Evolutionary conservation across 257 asterid species (phyloP), one percentile per base, ranked within the genome.

Genomic region (Solanum clarkiae): DNA sequence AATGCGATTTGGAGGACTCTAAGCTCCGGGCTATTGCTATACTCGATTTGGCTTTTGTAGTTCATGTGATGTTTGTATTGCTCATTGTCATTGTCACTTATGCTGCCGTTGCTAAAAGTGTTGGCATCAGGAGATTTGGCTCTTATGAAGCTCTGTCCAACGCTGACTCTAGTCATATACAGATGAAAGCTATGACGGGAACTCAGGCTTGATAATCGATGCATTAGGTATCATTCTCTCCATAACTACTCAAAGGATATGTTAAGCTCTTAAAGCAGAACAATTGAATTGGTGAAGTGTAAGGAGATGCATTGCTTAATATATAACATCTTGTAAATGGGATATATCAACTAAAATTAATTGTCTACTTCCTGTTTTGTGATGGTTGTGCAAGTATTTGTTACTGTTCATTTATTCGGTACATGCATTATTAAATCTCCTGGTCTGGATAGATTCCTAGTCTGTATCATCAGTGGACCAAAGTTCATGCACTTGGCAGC

Each of bases 1-100:
- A 93, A 88, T 96, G 99, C 77, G 99, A 96, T 66, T 88, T 94
- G 87, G 99, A 96, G 45, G 99, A 96, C 85, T 91, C 98, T 86
- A 94, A 93, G 93, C 92, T 96, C 24, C 90, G 99, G 87, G 99
- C 99, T 0, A 92, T 89, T 26, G 95, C 99, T 5, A 90, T 96
- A 55, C 93, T 94, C 44, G 99, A 96, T 89, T 89, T 96, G 83
- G 83, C 92, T 4, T 94, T 96, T 62, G 92, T 94, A 4, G 72
- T 94, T 45, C 97, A 96, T 59, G 98, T 93, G 45, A 24, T 92
- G 15, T 86, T 96, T 6, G 98, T 92, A 60, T 82, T 94, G 17
- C 63, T 93, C 82, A 81, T 96, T 72, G 90, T 93, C 66, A 56
- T 92, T 84, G 91, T 87, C 49, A 84, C 90, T 14, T 94, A 94